Evolutionary conservation across 176 grass and related monocot species (phyloP), one percentile per base, ranked within the genome.

Genomic region (Tillandsia leiboldiana): DNA sequence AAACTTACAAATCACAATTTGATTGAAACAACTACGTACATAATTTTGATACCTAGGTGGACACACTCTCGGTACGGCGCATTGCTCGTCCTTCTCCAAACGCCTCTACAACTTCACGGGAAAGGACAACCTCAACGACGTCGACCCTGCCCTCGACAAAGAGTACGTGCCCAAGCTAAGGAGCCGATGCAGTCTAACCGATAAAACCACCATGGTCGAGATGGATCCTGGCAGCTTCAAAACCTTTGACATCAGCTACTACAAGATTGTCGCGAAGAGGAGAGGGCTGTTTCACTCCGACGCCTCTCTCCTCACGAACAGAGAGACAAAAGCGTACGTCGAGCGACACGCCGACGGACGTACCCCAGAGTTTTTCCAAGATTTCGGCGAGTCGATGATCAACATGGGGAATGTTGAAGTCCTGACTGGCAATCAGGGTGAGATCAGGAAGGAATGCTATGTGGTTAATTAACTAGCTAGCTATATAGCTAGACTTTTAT

Each of bases 161-260:
- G 26, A 83, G 56, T 96, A 96, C 77, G 69, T 89, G 0, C 47
- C 70, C 2, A 74, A 65, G 78, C 70, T 96, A 22, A 85, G 59
- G 79, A 17, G 2, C 0, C 65, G 51, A 12, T 96, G 91, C 76
- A 83, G 79, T 54, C 15, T 26, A 1, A 63, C 78, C 2, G 91
- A 91, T 54, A 49, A 2, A 1, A 23, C 29, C 3, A 79, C 63
- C 67, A n/a, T 90, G 0, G 57, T 89, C 2, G 91, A 96, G 82
- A 96, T 96, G 91, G 91, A 91, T 66, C 87, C 91, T 0, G 85
- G 85, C 2, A 91, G 87, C 75, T 88, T 80, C 85, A 88, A 24
- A 71, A 88, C 82, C 27, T 96, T 96, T 23, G 91, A 96, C 82
- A 70, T 65, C 0, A 76, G 76, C 70, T 96, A 96, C 73, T 96